Evolutionary conservation across 345 rosid species (phyloP), one percentile per base, ranked within the genome.

Genomic region (Populus tremula): DNA sequence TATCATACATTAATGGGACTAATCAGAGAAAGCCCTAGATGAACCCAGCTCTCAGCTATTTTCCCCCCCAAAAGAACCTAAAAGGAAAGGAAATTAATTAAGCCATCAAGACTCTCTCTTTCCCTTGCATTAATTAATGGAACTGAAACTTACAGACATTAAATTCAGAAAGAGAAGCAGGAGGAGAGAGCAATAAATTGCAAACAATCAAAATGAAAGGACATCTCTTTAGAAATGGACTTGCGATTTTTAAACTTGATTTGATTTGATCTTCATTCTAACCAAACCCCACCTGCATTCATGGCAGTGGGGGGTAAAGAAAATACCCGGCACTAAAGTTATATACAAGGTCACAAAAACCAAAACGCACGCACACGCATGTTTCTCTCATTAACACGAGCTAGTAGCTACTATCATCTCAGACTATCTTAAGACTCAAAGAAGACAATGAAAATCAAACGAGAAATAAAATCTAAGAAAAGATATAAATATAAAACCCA

Each of bases 311-410:
- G 80, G 67, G 76, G 75, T 61, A 77, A 73, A 77, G 76, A 84
- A 35, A 83, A 63, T 78, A 78, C 76, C 70, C 56, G 79, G 79
- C 67, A 85, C 82, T 77, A 71, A 83, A 85, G 59, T 69, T 84
- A 83, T 87, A 79, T 82, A 89, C 87, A 84, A 53, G 72, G 76
- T 49, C 83, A 79, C 87, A 81, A 78, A 84, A 86, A 85, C 85
- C 72, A 86, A 79, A 81, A 81, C 84, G 75, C 81, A 76, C 84
- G 79, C 86, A 80, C 86, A 72, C 79, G 77, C 76, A 70, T 61
- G 61, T 69, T 69, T 80, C 39, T 13, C 8, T 68, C 50, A 68
- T 35, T 27, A 59, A 59, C 63, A 59, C 63, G 23, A 59, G 63
- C 63, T 53, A 77, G 53, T 84, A 72, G 73, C 71, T 81, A 47